These are phyloP conservation scores for Neonectria magnoliae DNA, from an alignment of 2,329 filamentous ascomycete species.

Conservation along the genomic window DNA sequence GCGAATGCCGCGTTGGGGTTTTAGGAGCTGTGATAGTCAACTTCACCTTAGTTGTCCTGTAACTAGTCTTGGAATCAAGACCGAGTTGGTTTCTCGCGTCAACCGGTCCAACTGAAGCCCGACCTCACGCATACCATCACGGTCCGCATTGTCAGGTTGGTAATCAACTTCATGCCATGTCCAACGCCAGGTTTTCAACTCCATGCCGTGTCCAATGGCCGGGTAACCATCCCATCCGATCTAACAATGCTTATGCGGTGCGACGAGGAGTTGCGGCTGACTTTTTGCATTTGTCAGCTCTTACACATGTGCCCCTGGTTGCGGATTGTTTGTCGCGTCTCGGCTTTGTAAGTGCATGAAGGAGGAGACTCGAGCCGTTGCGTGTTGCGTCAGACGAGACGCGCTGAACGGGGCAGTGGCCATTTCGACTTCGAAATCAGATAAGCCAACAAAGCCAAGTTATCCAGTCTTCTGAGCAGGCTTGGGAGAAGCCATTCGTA, in stretches of 20 bases:
- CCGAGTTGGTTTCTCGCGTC: not conserved
- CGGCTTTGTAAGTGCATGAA: not conserved
- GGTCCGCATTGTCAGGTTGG: not conserved
- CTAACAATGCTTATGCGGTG: not conserved
- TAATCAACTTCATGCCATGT: slow-evolving; percentile 1
- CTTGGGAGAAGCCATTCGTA: too few species aligned
- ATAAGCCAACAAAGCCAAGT: not conserved
- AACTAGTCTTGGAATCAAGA: not conserved
- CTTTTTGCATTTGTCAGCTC: slow-evolving; percentile 11
- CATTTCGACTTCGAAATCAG: too few species aligned
- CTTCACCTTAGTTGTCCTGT: not conserved
- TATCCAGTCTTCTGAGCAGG: not conserved
- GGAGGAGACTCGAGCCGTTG: not conserved
- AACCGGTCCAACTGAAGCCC: not conserved
- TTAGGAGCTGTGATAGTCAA: slow-evolving; percentile 27
- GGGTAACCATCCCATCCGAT: too few species aligned
- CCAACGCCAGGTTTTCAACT: not conserved
- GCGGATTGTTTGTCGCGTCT: not conserved
- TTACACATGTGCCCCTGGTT: not conserved
- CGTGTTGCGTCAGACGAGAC: not conserved
- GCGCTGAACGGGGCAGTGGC: too few species aligned
- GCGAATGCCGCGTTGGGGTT: slow-evolving; percentile 60
- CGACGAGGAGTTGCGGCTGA: not conserved
- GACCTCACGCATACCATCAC: not conserved
- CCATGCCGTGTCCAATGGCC: not conserved